Conservation (phyloP, 495 filamentous ascomycete species). For the Trichoderma asperelloides region DNA sequence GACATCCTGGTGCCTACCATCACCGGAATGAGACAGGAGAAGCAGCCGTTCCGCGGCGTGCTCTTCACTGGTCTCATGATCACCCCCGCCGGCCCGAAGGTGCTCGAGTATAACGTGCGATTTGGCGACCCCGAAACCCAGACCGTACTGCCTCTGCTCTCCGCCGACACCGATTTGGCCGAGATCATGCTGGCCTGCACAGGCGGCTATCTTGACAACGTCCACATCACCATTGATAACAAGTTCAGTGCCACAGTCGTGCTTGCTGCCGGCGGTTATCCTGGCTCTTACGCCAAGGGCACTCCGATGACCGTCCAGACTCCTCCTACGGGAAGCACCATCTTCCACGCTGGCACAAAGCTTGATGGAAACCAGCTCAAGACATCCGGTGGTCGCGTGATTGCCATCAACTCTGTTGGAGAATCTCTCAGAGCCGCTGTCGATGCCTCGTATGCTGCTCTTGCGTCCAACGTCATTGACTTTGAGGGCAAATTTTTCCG, state of each 20-base stretch:
- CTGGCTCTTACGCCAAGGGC: conserved; percentile 77
- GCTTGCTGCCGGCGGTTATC: conserved; percentile 90
- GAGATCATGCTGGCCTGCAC: conserved; percentile 86
- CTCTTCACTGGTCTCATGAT: conserved; percentile 97
- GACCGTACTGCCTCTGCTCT: conserved; percentile 76
- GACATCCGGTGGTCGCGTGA: conserved; percentile 82
- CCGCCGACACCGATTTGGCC: conserved; percentile 73
- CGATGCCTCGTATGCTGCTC: conserved; percentile 63
- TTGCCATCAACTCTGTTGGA: conserved; percentile 76
- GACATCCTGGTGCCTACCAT: conserved; percentile 85
- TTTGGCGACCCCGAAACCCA: conserved; percentile 97
- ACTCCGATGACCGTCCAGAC: conserved; percentile 54
- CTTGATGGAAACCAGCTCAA: conserved; percentile 52
- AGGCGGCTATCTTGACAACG: conserved; percentile 59
- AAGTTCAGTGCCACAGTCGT: conserved; percentile 83
- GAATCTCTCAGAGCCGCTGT: conserved; percentile 70
- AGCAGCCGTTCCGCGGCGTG: conserved; percentile 71
- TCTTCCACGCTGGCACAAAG: conserved; percentile 92
- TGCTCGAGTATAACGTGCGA: conserved; percentile 93
- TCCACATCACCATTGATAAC: conserved; percentile 56
- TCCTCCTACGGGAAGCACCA: conserved; percentile 43
- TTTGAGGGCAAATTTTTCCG: conserved; percentile 91
- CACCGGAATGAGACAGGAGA: conserved; percentile 75
- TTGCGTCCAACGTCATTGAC: conserved; percentile 42
- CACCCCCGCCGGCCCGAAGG: conserved; percentile 75